These are phyloP conservation scores for Periconia macrospinosa DNA, from an alignment of 2,329 filamentous ascomycete genomes.

Conservation along the genomic window DNA sequence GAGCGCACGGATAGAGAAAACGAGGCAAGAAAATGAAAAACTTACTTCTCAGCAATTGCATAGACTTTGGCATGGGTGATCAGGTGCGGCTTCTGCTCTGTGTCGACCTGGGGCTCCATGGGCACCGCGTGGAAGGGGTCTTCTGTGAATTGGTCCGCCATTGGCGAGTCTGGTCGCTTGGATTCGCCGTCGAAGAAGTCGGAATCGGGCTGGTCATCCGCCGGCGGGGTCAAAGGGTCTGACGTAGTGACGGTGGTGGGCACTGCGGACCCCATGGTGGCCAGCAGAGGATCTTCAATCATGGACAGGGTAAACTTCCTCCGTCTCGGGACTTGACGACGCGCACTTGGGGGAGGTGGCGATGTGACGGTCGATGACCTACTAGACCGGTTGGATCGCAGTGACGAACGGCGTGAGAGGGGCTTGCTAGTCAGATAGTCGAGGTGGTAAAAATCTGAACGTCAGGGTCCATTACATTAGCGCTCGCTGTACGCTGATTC, in stretches of 20 bases:
- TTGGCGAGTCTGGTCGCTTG: slow-evolving; percentile 35
- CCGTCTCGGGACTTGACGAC: slow-evolving; percentile 9
- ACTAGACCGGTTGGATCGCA: slow-evolving; percentile 26
- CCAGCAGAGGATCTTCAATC: slow-evolving; percentile 43
- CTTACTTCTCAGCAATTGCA: slow-evolving; percentile 53
- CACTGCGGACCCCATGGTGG: slow-evolving; percentile 27
- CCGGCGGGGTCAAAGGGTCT: slow-evolving; percentile 29
- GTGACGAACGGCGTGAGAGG: slow-evolving; percentile 32
- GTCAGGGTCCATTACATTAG: slow-evolving; percentile 22
- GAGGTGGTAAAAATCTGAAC: slow-evolving; percentile 45
- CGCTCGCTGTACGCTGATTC: slow-evolving; percentile 5
- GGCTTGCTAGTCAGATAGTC: slow-evolving; percentile 40
- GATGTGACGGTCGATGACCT: slow-evolving; percentile 24
- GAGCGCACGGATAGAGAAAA: slow-evolving; percentile 7
- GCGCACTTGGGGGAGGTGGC: slow-evolving; percentile 18
- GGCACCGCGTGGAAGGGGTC: slow-evolving; percentile 31
- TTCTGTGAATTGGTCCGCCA: slow-evolving; percentile 36
- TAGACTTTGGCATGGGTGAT: slow-evolving; percentile 53
- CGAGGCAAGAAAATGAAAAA: slow-evolving; percentile 15
- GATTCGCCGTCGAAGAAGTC: slow-evolving; percentile 21
- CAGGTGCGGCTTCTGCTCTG: slow-evolving; percentile 44
- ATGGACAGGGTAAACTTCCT: slow-evolving; percentile 36
- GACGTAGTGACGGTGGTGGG: slow-evolving; percentile 25
- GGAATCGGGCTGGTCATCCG: slow-evolving; percentile 22
- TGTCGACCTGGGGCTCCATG: slow-evolving; percentile 39